phyloP scores from a whole-genome alignment of 306 rosid species.

The Lagenaria siceraria region DNA sequence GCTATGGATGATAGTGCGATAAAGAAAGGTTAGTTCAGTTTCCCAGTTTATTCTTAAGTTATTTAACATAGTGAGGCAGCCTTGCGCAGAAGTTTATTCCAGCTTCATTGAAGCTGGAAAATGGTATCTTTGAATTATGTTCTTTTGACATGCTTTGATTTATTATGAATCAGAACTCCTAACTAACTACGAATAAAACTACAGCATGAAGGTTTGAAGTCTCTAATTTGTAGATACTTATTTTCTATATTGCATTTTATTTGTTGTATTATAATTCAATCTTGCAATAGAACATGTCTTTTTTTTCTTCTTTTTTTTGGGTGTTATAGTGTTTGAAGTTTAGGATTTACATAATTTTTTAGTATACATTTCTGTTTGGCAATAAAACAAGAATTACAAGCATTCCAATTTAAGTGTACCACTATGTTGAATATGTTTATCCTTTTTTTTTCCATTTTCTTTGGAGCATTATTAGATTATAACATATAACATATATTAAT shows the following conservation, averaged over 20 bases:
- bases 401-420: neutral
- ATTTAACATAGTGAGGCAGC: neutral
- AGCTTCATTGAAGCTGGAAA: neutral
- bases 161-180: neutral
- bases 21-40: constrained; percentile 55
- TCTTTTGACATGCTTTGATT: neutral
- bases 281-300: too few relatives aligned
- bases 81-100: neutral
- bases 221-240: neutral
- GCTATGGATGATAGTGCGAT: constrained; percentile 83
- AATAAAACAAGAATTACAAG: neutral
- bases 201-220: neutral
- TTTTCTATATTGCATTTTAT: neutral
- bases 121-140: neutral
- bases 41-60: neutral
- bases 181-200: neutral
- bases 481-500: too few relatives aligned
- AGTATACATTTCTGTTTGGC: neutral
- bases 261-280: neutral
- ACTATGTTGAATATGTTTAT: too few relatives aligned
- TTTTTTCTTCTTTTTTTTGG: neutral
- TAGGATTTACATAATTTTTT: neutral
- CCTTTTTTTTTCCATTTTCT: too few relatives aligned
- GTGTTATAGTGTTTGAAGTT: neutral
- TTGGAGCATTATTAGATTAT: too few relatives aligned